Evolutionary conservation across 2,329 filamentous ascomycete genomes (phyloP), one percentile per base, ranked within the genome.

Genomic region (Claviceps sp.): DNA sequence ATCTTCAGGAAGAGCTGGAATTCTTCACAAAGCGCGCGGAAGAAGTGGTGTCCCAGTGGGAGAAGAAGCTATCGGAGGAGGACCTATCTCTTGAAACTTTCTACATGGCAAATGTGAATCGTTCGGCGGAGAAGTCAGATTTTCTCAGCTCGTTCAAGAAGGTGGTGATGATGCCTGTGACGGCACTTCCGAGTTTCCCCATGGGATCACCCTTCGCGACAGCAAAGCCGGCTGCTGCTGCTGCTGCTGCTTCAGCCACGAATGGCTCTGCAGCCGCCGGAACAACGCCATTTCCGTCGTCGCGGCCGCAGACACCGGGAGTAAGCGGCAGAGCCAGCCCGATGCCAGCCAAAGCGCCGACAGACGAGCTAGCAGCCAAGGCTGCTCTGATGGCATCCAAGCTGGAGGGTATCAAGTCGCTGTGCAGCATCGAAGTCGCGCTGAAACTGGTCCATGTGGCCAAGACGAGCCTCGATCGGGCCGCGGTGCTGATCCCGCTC

Each of bases 151-250:
- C 90, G 0, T 98, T 98, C 74, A 96, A 89, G 64, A 97, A 97
- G 67, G 93, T 98, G 8, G 87, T 98, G 57, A 96, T 98, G 90
- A 94, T 95, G 83, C 93, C 93, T 2, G 91, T 98, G 48, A 95
- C 88, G 50, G 91, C 89, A 8, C 73, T 97, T 4, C 87, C 89
- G 1, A 83, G 78, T 47, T 79, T 88, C 54, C 68, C 78, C 5
- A 70, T 79, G 48, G 72, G 73, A 8, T 79, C 72, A n/a, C 76
- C 76, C 51, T 87, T 81, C 62, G 75, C 70, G 54, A 68, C 67
- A 38, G 64, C 61, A 47, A 75, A 71, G 51, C 63, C 71, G 0
- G 18, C 42, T 3, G 43, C 51, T 2, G 42, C 41, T 24, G 20
- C 48, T 13, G 36, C 44, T 36, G 18, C 40, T 34, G 34, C 57